These are phyloP conservation scores for Crithidia expoeki DNA, from an alignment of 208 protist genomes.

Conservation along the genomic window DNA sequence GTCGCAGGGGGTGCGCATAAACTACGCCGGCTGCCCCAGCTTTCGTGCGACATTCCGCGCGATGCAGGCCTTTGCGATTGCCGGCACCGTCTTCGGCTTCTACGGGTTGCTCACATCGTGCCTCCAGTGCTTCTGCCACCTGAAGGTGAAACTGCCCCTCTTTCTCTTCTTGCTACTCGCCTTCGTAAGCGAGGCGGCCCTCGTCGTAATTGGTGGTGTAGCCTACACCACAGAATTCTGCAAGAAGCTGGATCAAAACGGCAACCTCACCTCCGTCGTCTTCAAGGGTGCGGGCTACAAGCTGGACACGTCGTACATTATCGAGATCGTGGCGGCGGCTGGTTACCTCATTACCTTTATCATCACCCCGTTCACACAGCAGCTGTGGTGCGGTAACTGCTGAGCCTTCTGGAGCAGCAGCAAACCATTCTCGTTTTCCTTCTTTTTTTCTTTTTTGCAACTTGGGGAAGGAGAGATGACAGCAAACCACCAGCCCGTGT, in stretches of 20 bases:
- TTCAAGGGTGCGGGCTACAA: slow-evolving; percentile 60
- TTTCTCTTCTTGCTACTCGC: slow-evolving; percentile 54
- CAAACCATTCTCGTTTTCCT: too few relatives aligned
- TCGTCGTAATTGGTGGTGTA: slow-evolving; percentile 36
- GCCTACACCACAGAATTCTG: slow-evolving; percentile 46
- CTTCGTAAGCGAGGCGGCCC: slow-evolving; percentile 36
- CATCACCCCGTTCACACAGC: slow-evolving; percentile 52
- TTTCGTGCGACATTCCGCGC: slow-evolving; percentile 46
- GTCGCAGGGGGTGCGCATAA: slow-evolving; percentile 41
- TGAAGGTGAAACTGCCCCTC: slow-evolving; percentile 57
- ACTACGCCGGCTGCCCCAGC: slow-evolving; percentile 45
- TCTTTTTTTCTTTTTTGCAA: slow-evolving; percentile 4
- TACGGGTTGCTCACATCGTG: slow-evolving; percentile 45
- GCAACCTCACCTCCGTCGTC: slow-evolving; percentile 34
- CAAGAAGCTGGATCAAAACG: slow-evolving; percentile 17
- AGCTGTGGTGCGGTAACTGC: slow-evolving; percentile 54
- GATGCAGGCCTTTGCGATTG: slow-evolving; percentile 51
- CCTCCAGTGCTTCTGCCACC: slow-evolving; percentile 44
- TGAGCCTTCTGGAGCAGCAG: too few relatives aligned
- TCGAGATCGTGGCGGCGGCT: slow-evolving; percentile 44
- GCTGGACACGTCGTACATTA: slow-evolving; percentile 38
- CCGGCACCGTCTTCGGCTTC: slow-evolving; percentile 47
- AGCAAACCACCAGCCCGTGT: neutral
- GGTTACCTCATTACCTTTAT: slow-evolving; percentile 44
- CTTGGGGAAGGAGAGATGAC: neutral